These are phyloP conservation scores for Gossypium anomalum DNA, from an alignment of 345 rosid genomes.

Conservation along the genomic window DNA sequence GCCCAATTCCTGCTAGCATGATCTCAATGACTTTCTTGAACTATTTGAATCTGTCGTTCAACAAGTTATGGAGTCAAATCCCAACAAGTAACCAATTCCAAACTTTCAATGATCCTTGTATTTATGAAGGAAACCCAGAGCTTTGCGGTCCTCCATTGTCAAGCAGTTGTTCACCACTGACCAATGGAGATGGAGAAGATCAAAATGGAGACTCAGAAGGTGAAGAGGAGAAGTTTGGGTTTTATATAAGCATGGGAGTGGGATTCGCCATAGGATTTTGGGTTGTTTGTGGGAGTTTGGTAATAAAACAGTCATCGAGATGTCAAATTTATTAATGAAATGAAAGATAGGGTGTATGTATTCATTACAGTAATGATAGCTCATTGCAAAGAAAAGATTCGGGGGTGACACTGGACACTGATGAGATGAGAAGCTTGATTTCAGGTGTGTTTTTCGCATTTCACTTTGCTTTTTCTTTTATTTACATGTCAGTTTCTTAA, in stretches of 20 bases:
- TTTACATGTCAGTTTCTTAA: too few species aligned
- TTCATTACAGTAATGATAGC: too few species aligned
- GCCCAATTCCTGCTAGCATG: slow-evolving; percentile 24
- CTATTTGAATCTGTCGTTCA: slow-evolving; percentile 26
- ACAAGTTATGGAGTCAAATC: slow-evolving; percentile 23
- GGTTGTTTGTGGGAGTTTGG: slow-evolving; percentile 11
- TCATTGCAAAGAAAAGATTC: too few species aligned
- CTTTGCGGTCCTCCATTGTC: slow-evolving; percentile 27
- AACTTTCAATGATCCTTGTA: slow-evolving; percentile 16
- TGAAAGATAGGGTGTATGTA: background rate
- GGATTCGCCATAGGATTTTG: slow-evolving; percentile 1
- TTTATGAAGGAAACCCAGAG: slow-evolving; percentile 17
- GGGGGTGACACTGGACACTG: too few species aligned
- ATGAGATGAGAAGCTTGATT: too few species aligned
- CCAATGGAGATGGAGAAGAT: background rate
- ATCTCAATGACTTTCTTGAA: slow-evolving; percentile 13
- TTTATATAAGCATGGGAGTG: background rate
- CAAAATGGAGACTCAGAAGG: background rate
- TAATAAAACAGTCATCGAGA: background rate
- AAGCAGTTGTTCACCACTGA: background rate
- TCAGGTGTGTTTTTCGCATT: too few species aligned
- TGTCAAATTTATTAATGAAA: background rate
- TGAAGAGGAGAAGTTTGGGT: background rate
- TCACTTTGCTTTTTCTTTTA: too few species aligned
- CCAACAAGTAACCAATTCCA: slow-evolving; percentile 16